phyloP scores from a whole-genome alignment of 768 basidiomycete species.

The Kwoniella newhampshirensis region DNA sequence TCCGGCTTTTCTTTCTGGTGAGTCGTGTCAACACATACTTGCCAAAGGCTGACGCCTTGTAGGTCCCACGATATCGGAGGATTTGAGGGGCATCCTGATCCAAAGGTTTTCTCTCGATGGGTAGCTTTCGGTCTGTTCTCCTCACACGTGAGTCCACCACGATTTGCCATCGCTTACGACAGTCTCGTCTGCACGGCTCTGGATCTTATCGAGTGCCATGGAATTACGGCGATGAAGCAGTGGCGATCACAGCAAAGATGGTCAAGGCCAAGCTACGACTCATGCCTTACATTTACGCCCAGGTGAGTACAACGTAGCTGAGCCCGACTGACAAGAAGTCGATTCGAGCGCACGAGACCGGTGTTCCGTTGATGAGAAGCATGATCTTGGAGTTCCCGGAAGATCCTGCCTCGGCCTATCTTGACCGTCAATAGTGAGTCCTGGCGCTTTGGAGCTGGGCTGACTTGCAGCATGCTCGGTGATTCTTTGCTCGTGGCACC shows the following conservation, averaged over 20 bases:
- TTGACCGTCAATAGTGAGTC: slow-evolving; percentile 52
- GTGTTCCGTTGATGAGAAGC: slow-evolving; percentile 50
- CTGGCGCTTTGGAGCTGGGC: not conserved
- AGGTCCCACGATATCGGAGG: slow-evolving; percentile 72
- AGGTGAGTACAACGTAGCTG: slow-evolving; percentile 31
- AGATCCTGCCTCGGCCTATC: slow-evolving; percentile 43
- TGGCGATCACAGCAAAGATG: slow-evolving; percentile 56
- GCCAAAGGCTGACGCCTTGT: not conserved
- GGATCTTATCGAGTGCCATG: slow-evolving; percentile 74
- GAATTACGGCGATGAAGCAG: slow-evolving; percentile 64
- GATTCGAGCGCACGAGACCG: slow-evolving; percentile 47
- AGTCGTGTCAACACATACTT: not conserved
- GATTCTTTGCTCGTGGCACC: slow-evolving; percentile 50
- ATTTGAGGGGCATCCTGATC: slow-evolving; percentile 70
- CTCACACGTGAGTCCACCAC: slow-evolving; percentile 57
- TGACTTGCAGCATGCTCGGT: slow-evolving; percentile 47
- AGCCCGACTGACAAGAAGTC: slow-evolving; percentile 27
- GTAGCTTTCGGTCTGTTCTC: slow-evolving; percentile 74
- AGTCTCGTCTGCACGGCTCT: slow-evolving; percentile 69
- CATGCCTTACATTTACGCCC: slow-evolving; percentile 66
- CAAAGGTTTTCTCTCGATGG: slow-evolving; percentile 73
- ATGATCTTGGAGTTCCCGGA: slow-evolving; percentile 52
- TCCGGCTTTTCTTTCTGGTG: slow-evolving; percentile 69
- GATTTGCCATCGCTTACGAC: not conserved
- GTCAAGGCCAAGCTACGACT: slow-evolving; percentile 67